These are phyloP conservation scores for barley (Hordeum vulgare) DNA, from an alignment of 176 grass and related monocot species.

Conservation along the genomic window MorexV3_pseudomolecules_assembly NC_058519.1:354003477-354003976, in stretches of 20 bases:
- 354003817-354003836: neutral
- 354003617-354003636: neutral
- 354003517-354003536: conserved; percentile 85
- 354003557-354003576: neutral
- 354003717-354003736: neutral
- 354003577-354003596: neutral
- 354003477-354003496: conserved; percentile 75
- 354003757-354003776: neutral
- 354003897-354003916: conserved; percentile 72
- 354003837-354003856: neutral
- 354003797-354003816: neutral
- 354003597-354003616: neutral
- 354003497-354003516: conserved; percentile 92
- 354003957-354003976: conserved; percentile 88
- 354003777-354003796: neutral
- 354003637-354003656: neutral
- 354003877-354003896: conserved; percentile 98
- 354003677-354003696: neutral
- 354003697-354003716: neutral
- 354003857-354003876: conserved; percentile 63
- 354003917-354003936: conserved; percentile 35
- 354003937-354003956: conserved; percentile 87
- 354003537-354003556: conserved; percentile 66
- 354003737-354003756: neutral
- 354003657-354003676: neutral